Conservation (phyloP, 768 basidiomycete genomes). For the Fomitopsis pulvina region DNA sequence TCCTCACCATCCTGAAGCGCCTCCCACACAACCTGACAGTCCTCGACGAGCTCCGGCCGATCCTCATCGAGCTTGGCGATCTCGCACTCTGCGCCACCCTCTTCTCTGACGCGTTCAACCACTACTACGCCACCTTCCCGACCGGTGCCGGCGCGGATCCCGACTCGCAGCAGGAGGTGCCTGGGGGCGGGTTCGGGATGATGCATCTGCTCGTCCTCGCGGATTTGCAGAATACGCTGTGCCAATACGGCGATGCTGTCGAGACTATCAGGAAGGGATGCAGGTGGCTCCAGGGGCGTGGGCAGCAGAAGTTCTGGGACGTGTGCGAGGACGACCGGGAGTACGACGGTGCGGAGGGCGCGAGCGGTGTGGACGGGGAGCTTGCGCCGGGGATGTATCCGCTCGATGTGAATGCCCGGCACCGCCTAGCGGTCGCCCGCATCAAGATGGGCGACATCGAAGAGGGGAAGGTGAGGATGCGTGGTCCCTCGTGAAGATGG, state of each 20-base stretch:
- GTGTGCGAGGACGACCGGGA: slow-evolving; percentile 82
- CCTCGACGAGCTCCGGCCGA: slow-evolving; percentile 68
- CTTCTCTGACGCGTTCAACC: slow-evolving; percentile 67
- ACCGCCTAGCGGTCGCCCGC: slow-evolving; percentile 77
- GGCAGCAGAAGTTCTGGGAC: slow-evolving; percentile 73
- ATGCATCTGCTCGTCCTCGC: slow-evolving; percentile 79
- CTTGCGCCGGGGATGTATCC: slow-evolving; percentile 51
- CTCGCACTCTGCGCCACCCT: slow-evolving; percentile 56
- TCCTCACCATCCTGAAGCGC: slow-evolving; percentile 64
- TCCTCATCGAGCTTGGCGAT: slow-evolving; percentile 71
- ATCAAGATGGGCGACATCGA: slow-evolving; percentile 73
- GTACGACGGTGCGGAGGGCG: slow-evolving; percentile 47
- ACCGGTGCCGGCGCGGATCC: slow-evolving; percentile 36
- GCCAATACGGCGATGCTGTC: slow-evolving; percentile 61
- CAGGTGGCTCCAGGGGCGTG: slow-evolving; percentile 88
- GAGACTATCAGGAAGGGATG: slow-evolving; percentile 67
- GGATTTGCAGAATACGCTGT: slow-evolving; percentile 73
- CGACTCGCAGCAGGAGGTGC: slow-evolving; percentile 16
- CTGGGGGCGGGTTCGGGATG: slow-evolving; percentile 39
- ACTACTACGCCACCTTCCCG: slow-evolving; percentile 50
- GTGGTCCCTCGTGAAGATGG: neutral
- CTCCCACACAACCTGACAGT: slow-evolving; percentile 77
- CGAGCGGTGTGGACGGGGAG: slow-evolving; percentile 29
- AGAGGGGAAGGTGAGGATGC: slow-evolving; percentile 66
- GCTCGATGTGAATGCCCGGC: slow-evolving; percentile 72